These are phyloP conservation scores for Microdochium bolleyi DNA, from an alignment of 2,329 filamentous ascomycete genomes.

Conservation along the genomic window DNA sequence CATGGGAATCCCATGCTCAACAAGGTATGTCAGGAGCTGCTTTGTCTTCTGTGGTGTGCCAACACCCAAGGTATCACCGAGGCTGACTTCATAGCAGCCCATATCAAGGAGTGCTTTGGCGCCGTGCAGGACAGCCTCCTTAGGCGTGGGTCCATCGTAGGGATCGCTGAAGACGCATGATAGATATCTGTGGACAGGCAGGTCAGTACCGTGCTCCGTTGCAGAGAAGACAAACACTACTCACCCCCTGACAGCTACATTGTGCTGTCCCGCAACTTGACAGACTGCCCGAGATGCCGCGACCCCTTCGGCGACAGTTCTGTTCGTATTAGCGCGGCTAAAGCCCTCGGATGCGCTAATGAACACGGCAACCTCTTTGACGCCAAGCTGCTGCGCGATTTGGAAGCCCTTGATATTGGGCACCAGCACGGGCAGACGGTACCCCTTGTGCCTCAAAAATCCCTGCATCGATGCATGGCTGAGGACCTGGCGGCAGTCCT, in stretches of 20 bases:
- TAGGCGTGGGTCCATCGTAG: slow-evolving; percentile 25
- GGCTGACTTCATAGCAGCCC: slow-evolving; percentile 59
- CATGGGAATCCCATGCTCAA: not conserved
- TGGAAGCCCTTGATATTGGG: slow-evolving; percentile 36
- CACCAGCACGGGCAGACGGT: not conserved
- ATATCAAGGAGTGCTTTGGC: slow-evolving; percentile 44
- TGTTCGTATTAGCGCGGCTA: slow-evolving; percentile 50
- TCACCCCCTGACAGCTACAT: slow-evolving; percentile 38
- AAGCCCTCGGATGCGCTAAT: slow-evolving; percentile 52
- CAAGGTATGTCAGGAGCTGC: slow-evolving; percentile 3
- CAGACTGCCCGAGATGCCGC: slow-evolving; percentile 38
- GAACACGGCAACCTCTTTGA: slow-evolving; percentile 39
- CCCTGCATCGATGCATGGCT: not conserved
- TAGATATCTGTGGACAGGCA: slow-evolving; percentile 29
- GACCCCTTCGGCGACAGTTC: slow-evolving; percentile 46
- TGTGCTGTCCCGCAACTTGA: slow-evolving; percentile 27
- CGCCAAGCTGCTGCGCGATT: slow-evolving; percentile 18
- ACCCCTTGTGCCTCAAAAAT: not conserved
- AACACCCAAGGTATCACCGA: slow-evolving; percentile 59
- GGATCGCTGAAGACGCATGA: slow-evolving; percentile 48
- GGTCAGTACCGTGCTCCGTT: not conserved
- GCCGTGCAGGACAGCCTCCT: slow-evolving; percentile 20
- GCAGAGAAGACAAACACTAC: not conserved
- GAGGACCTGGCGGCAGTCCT: not conserved
- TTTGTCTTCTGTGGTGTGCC: slow-evolving; percentile 30